Base-by-base conservation (phyloP, 148 eudicot species). In the Suaeda aralocaspica region DNA sequence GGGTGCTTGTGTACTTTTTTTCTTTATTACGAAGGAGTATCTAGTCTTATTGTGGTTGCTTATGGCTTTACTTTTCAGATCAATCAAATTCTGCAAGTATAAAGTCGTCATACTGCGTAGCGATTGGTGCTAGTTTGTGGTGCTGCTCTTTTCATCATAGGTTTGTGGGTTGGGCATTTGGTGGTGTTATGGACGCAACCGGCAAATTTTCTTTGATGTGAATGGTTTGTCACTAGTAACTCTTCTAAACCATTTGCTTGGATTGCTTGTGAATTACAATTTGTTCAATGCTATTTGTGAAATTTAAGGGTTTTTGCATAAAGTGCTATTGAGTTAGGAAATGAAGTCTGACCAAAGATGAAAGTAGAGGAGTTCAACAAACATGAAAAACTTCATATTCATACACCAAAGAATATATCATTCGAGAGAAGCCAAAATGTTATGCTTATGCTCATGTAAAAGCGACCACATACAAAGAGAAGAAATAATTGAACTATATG, bases 141-240 rank as follows among this genome's bases (percentile, higher is more conserved):
- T 53, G 84, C 83, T 71, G 84, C 82, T 9, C 46, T 87, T 73
- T 33, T 82, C 30, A 31, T 76, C 59, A 52, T 87, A 26, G 8
- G 68, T 64, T 26, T 60, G 87, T 59, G 90, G 75, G 19, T 67
- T 85, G 66, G 84, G 87, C 48, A 61, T 89, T 67, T 91, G 92
- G 94, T 81, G 92, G 92, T 88, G 92, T 65, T 89, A 91, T 34
- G 69, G 90, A 62, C 94, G 80, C 74, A 87, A 87, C 44, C 66
- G 81, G 48, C 96, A 89, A 74, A 84, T 87, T 26, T 89, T 85
- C 85, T 89, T 89, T 64, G 96, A 90, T 77, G 90, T 88, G 16
- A 88, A 86, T 79, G 96, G 96, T 90, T 56, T 81, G 96, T 82
- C 75, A 29, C 64, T 67, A 31, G 33, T 62, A 50, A 25, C 61